phyloP scores from a whole-genome alignment of 2,329 filamentous ascomycete genomes.

The Colletotrichum eremochloae region DNA sequence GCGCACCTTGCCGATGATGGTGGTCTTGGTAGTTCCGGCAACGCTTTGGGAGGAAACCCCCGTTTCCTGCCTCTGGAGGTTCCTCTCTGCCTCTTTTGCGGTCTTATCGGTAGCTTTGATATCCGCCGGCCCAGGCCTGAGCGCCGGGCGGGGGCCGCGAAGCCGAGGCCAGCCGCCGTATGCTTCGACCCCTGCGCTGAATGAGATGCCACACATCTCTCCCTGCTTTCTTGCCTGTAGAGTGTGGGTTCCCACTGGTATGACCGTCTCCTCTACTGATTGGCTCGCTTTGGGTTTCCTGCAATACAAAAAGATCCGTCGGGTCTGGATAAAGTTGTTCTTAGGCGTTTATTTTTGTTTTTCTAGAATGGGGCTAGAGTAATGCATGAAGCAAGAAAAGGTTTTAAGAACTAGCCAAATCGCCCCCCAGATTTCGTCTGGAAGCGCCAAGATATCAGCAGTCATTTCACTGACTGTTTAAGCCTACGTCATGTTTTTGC shows the following conservation, averaged over 20 bases:
- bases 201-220: conserved; percentile 27
- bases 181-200: conserved; percentile 32
- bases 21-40: background rate
- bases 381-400: too few relatives aligned
- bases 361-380: too few relatives aligned
- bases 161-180: conserved; percentile 18
- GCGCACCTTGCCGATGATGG: conserved; percentile 4
- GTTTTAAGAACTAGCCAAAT: background rate
- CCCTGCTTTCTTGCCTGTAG: background rate
- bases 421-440: too few relatives aligned
- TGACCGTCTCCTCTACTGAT: background rate
- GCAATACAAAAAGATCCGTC: background rate
- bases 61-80: background rate
- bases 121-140: conserved; percentile 29
- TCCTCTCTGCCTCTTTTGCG: conserved; percentile 37
- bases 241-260: too few relatives aligned
- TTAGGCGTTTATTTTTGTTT: too few relatives aligned
- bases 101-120: conserved; percentile 36
- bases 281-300: background rate
- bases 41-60: background rate
- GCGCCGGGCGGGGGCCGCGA: conserved; percentile 22
- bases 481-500: background rate
- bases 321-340: background rate
- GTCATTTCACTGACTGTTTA: background rate
- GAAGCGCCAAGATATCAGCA: background rate